A percentile compares a stretch with the other conserved stretches of the same genome.
Conservation (phyloP, 495 filamentous ascomycete species). For the Xylaria curta region DNA sequence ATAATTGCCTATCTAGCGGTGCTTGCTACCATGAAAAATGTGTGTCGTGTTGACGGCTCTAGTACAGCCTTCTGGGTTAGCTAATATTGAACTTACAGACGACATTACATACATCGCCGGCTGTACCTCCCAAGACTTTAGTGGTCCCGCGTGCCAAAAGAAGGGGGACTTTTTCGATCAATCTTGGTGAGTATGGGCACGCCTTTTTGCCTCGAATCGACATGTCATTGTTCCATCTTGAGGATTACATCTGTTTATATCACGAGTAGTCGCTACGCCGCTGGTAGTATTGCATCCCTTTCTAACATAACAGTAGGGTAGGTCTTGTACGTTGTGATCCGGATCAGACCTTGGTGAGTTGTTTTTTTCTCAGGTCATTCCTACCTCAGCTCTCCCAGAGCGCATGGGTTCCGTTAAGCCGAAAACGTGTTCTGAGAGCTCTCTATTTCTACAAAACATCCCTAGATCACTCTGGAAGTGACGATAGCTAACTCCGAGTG, state of each 20-base stretch:
- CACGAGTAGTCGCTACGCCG: neutral
- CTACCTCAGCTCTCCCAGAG: neutral
- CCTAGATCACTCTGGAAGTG: neutral
- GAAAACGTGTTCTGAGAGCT: neutral
- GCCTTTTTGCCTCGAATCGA: neutral
- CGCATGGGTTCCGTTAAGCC: neutral
- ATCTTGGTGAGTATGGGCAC: slow-evolving; percentile 29
- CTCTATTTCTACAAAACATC: neutral
- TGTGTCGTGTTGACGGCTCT: slow-evolving; percentile 13
- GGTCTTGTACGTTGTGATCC: slow-evolving; percentile 39
- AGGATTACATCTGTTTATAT: too few species aligned
- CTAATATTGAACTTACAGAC: slow-evolving; percentile 20
- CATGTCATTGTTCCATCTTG: neutral
- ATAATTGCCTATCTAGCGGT: slow-evolving; percentile 30
- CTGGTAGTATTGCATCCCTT: neutral
- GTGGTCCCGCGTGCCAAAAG: slow-evolving; percentile 32
- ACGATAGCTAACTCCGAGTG: neutral
- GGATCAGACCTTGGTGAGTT: slow-evolving; percentile 24
- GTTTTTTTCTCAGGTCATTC: neutral
- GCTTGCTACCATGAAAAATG: slow-evolving; percentile 33
- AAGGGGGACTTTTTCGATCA: slow-evolving; percentile 33
- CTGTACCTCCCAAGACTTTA: slow-evolving; percentile 38
- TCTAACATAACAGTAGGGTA: slow-evolving; percentile 23
- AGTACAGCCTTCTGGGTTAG: neutral
- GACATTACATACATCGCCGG: slow-evolving; percentile 40